Conservation (phyloP, 1,284 basidiomycete genomes). For the Papiliotrema laurentii region DNA sequence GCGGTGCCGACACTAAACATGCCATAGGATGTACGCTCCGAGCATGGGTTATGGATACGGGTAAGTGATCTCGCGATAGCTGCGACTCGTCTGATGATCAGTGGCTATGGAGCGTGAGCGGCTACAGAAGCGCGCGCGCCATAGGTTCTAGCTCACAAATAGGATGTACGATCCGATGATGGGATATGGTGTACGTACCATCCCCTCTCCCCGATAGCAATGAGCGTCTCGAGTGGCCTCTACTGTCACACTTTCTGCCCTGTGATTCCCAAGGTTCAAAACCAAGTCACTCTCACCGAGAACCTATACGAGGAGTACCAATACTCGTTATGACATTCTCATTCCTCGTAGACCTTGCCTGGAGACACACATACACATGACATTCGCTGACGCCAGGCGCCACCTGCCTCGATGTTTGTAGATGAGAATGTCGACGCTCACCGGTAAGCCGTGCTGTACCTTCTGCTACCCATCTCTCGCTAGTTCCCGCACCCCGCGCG, state of each 20-base stretch:
- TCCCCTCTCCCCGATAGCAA: background rate
- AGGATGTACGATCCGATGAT: conserved; percentile 31
- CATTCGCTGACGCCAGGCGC: conserved; percentile 18
- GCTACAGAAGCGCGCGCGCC: background rate
- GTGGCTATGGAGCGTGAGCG: conserved; percentile 14
- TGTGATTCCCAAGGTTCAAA: no score
- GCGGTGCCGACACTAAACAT: background rate
- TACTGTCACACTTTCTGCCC: no score
- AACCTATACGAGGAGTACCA: no score
- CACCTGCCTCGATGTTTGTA: conserved; percentile 29
- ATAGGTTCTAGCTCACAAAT: background rate
- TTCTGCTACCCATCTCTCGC: no score
- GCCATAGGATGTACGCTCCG: conserved; percentile 2
- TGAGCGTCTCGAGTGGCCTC: no score
- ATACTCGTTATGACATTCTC: no score
- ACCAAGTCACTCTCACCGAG: no score
- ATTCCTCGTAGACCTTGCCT: no score
- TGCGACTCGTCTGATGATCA: background rate
- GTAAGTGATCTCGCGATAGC: conserved; percentile 7
- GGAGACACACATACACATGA: background rate
- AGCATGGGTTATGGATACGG: conserved; percentile 14
- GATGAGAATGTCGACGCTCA: conserved; percentile 39
- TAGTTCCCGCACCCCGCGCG: no score
- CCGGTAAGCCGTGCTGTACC: conserved; percentile 18
- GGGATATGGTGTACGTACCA: conserved; percentile 28